phyloP scores from a whole-genome alignment of 495 filamentous ascomycete species.

The Aspergillus kassunensis region DNA sequence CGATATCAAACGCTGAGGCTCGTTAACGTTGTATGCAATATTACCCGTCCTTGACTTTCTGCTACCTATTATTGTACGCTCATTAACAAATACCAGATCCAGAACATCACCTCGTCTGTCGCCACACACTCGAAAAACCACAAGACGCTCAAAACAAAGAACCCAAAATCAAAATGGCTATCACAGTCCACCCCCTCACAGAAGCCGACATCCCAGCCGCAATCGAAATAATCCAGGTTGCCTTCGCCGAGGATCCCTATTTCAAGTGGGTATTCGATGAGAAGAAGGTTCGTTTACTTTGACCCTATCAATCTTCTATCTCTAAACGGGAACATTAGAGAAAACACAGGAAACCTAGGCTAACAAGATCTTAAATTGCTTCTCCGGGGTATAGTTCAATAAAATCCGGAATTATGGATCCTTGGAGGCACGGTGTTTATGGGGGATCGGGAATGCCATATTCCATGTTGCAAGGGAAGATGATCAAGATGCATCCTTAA shows the following conservation, averaged over 20 bases:
- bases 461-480: conserved; percentile 62
- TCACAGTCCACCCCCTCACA: conserved; percentile 51
- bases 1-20: too few species aligned
- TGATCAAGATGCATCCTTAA: conserved; percentile 2
- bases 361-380: background rate
- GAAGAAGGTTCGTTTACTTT: conserved; percentile 41
- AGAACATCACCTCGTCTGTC: too few species aligned
- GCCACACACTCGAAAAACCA: background rate
- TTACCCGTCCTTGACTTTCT: too few species aligned
- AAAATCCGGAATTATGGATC: conserved; percentile 33
- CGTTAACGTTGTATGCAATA: too few species aligned
- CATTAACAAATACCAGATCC: too few species aligned
- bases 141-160: background rate
- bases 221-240: conserved; percentile 52
- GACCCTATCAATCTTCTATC: too few species aligned
- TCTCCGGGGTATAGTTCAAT: conserved; percentile 44
- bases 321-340: too few species aligned
- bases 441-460: conserved; percentile 59
- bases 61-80: too few species aligned
- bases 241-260: conserved; percentile 65
- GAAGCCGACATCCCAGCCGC: conserved; percentile 58
- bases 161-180: conserved; percentile 40
- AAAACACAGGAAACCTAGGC: background rate
- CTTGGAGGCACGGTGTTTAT: conserved; percentile 54
- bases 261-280: conserved; percentile 58